Conservation (phyloP, 192 early-diverging fungal genomes). For the Powellomyces hirtus region DNA sequence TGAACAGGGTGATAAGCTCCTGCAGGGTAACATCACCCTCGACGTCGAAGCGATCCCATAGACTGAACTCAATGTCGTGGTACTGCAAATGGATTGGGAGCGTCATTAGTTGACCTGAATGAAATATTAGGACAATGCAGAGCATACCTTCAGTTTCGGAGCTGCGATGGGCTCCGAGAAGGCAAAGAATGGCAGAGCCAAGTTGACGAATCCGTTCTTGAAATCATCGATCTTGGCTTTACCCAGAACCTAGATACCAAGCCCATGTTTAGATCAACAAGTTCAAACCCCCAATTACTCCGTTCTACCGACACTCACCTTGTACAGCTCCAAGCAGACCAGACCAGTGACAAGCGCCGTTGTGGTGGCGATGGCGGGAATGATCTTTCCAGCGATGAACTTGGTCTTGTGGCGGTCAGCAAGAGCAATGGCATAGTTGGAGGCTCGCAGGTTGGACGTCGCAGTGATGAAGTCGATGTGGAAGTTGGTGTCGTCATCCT, state of each 20-base stretch:
- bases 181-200: constrained; percentile 97
- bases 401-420: constrained; percentile 90
- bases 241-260: constrained; percentile 64
- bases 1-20: constrained; percentile 85
- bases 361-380: constrained; percentile 97
- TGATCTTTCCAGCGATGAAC: constrained; percentile 96
- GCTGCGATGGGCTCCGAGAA: constrained; percentile 98
- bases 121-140: too few species aligned
- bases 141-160: constrained; percentile 64
- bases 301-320: too few species aligned
- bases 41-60: constrained; percentile 96
- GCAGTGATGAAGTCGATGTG: constrained; percentile 99
- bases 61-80: constrained; percentile 78
- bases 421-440: constrained; percentile 76
- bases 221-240: constrained; percentile 84
- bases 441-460: constrained; percentile 92
- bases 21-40: constrained; percentile 81
- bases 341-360: constrained; percentile 96
- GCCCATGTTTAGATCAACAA: not conserved
- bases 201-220: constrained; percentile 98
- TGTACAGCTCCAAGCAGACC: constrained; percentile 97
- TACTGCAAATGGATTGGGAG: constrained; percentile 47
- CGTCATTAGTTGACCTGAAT: too few species aligned
- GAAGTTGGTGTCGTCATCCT: constrained; percentile 99
- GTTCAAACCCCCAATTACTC: not conserved